Evolutionary conservation across 1,139 yeast species (phyloP).

Genomic region (Magnusiomyces ingens): DNA sequence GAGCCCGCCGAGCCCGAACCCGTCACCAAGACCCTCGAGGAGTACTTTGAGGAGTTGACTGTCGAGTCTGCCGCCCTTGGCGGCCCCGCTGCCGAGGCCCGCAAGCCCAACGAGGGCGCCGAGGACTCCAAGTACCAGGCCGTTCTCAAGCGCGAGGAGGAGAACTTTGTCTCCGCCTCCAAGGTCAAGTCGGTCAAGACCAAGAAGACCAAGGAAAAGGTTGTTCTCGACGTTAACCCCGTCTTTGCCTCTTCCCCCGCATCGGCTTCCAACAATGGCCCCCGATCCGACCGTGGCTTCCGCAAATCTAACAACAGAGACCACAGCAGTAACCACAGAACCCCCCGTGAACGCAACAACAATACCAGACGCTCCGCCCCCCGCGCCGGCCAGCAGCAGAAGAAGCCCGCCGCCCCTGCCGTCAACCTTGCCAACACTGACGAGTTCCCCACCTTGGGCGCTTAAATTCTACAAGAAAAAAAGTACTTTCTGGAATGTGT

Average conservation of each 20-base stretch:
- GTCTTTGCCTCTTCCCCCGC: conserved; percentile 45
- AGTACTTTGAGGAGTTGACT: conserved; percentile 61
- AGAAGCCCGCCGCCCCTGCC: conserved; percentile 18
- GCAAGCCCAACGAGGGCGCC: conserved; percentile 55
- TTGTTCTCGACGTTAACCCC: conserved; percentile 55
- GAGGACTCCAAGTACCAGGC: conserved; percentile 46
- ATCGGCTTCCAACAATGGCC: conserved; percentile 16
- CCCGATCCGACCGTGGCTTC: conserved; percentile 14
- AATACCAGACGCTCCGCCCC: conserved; percentile 18
- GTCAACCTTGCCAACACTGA: conserved; percentile 26
- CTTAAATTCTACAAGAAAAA: background rate
- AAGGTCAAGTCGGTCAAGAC: conserved; percentile 39
- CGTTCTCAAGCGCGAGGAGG: conserved; percentile 36
- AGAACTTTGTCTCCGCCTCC: conserved; percentile 45
- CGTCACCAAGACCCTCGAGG: conserved; percentile 53
- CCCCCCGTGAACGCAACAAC: conserved; percentile 20
- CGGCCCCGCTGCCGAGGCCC: conserved; percentile 32
- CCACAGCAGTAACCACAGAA: conserved; percentile 27
- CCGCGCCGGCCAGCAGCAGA: conserved; percentile 18
- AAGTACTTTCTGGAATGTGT: background rate
- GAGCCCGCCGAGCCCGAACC: conserved; percentile 32
- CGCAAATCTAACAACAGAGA: conserved; percentile 33
- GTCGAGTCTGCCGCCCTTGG: conserved; percentile 34
- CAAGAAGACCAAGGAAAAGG: conserved; percentile 64
- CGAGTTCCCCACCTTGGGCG: conserved; percentile 28